Evolutionary conservation across 2,329 filamentous ascomycete species (phyloP).

Genomic region (Aulographum hederae): DNA sequence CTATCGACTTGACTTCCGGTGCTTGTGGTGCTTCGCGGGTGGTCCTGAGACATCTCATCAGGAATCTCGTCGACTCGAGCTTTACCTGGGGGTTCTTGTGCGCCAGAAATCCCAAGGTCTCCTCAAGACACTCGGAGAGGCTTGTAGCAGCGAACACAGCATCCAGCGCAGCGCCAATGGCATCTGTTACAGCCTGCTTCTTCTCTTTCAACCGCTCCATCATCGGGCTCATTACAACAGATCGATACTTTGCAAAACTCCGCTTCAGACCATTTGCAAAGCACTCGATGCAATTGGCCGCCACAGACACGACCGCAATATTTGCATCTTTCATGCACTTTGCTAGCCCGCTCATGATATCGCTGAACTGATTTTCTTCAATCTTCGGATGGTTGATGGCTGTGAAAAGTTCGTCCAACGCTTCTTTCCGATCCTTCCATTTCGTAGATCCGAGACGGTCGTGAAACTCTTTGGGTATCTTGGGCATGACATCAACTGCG

Average conservation of each 20-base stretch:
- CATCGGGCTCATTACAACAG: slow-evolving; percentile 68
- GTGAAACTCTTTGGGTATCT: slow-evolving; percentile 63
- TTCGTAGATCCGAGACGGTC: slow-evolving; percentile 80
- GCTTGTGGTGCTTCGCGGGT: slow-evolving; percentile 73
- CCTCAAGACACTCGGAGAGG: slow-evolving; percentile 75
- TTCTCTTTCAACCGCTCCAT: slow-evolving; percentile 96
- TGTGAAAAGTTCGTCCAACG: slow-evolving; percentile 62
- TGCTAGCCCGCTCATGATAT: slow-evolving; percentile 66
- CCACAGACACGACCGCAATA: slow-evolving; percentile 80
- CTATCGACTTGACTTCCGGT: slow-evolving; percentile 64
- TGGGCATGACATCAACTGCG: slow-evolving; percentile 69
- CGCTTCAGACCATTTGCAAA: slow-evolving; percentile 72
- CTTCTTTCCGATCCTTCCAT: slow-evolving; percentile 97
- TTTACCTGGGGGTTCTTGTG: slow-evolving; percentile 98
- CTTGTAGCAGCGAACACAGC: slow-evolving; percentile 45
- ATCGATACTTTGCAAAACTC: slow-evolving; percentile 63
- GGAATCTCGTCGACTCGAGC: slow-evolving; percentile 81
- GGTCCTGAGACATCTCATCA: slow-evolving; percentile 71
- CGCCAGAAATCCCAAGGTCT: slow-evolving; percentile 64
- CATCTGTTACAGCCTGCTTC: slow-evolving; percentile 76
- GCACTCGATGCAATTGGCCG: slow-evolving; percentile 80
- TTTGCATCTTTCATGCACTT: slow-evolving; percentile 99
- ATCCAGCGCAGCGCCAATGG: slow-evolving; percentile 71
- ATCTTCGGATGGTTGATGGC: slow-evolving; percentile 73
- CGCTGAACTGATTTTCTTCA: slow-evolving; percentile 76